A percentile compares a stretch with the other conserved stretches of the same genome.
These are phyloP conservation scores for Neocatenulostroma microsporum DNA, from an alignment of 2,329 filamentous ascomycete species.

Conservation along the genomic window DNA sequence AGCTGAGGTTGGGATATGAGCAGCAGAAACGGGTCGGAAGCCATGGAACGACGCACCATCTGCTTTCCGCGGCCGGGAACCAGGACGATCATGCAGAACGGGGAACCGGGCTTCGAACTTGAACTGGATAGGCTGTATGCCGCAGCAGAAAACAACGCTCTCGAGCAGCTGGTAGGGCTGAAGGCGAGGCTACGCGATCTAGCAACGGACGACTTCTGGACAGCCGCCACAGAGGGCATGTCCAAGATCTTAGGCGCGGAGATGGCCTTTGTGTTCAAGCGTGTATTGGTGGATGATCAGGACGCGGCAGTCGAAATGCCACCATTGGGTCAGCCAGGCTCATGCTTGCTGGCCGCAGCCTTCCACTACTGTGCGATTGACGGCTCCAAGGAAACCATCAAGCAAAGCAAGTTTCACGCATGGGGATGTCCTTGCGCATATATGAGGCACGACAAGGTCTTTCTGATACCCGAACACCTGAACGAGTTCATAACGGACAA, in stretches of 20 bases:
- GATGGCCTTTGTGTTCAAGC: constrained; percentile 60
- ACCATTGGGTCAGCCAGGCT: constrained; percentile 52
- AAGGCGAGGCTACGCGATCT: constrained; percentile 49
- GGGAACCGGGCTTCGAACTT: constrained; percentile 12
- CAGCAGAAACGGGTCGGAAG: not conserved
- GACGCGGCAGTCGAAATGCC: constrained; percentile 53
- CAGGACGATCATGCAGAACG: constrained; percentile 9
- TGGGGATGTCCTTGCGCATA: constrained; percentile 59
- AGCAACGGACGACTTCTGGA: constrained; percentile 56
- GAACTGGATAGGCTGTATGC: constrained; percentile 17
- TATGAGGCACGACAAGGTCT: constrained; percentile 65
- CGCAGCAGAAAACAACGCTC: constrained; percentile 51
- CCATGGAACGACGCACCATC: constrained; percentile 17
- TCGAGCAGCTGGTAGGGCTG: constrained; percentile 52
- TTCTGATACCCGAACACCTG: constrained; percentile 57
- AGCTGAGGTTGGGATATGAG: too few species aligned
- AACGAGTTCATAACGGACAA: constrained; percentile 53
- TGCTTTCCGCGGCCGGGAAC: constrained; percentile 18
- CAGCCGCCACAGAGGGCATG: constrained; percentile 54
- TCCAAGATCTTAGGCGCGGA: constrained; percentile 57
- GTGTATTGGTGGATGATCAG: constrained; percentile 53
- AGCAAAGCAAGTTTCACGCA: constrained; percentile 56
- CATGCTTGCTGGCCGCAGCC: constrained; percentile 57
- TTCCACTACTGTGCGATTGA: constrained; percentile 57
- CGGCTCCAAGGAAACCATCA: constrained; percentile 46